phyloP scores from a whole-genome alignment of 78 protist genomes.

The Neovahlkampfia damariscottae region DNA sequence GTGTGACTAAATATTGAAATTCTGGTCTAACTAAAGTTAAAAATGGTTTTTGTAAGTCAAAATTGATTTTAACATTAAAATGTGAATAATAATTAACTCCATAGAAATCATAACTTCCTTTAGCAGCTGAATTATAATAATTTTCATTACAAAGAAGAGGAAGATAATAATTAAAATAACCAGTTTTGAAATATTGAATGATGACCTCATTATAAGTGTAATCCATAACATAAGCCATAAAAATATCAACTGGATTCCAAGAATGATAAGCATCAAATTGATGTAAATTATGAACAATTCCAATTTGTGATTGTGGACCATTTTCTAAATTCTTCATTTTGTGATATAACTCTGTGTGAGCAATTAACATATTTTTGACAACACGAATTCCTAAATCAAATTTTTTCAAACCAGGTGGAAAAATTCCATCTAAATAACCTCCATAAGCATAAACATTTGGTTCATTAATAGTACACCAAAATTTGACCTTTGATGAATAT shows the following conservation, averaged over 20 bases:
- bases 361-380: not conserved
- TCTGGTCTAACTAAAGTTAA: too few relatives aligned
- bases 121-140: not conserved
- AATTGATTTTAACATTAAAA: not conserved
- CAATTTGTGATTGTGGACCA: not conserved
- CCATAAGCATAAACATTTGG: not conserved
- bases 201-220: too few relatives aligned
- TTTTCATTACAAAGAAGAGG: too few relatives aligned
- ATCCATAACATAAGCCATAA: too few relatives aligned
- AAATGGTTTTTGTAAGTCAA: too few relatives aligned
- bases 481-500: not conserved
- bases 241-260: too few relatives aligned
- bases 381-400: not conserved
- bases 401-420: not conserved
- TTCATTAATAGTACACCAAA: constrained; percentile 26
- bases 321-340: not conserved
- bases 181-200: too few relatives aligned
- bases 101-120: not conserved
- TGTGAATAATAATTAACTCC: not conserved
- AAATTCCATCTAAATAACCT: not conserved
- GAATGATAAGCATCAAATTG: not conserved
- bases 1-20: too few relatives aligned
- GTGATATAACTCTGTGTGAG: not conserved
- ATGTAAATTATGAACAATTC: not conserved
- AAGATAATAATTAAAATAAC: too few relatives aligned